phyloP scores from a whole-genome alignment of 225 moss, liverwort and hornwort genomes.

The Anthoceros angustus region DNA sequence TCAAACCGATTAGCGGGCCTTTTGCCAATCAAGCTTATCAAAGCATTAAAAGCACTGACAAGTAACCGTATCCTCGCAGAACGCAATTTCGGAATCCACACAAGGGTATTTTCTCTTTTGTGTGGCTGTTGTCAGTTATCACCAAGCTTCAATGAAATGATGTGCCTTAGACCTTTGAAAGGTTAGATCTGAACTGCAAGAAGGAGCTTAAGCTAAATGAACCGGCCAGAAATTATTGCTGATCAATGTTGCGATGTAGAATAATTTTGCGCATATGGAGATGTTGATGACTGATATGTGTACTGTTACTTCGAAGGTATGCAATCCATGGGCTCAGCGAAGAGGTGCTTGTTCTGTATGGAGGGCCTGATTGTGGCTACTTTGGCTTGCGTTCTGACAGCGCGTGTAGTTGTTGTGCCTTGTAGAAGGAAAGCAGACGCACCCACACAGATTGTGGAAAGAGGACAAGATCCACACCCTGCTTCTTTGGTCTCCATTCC shows the following conservation, averaged over 20 bases:
- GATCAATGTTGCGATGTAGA: background rate
- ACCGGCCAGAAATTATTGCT: background rate
- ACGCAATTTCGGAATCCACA: conserved; percentile 29
- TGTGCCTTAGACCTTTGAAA: conserved; percentile 30
- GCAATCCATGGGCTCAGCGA: no score
- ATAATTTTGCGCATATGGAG: background rate
- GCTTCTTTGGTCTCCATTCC: no score
- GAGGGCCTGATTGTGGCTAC: no score
- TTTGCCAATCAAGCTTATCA: conserved; percentile 27
- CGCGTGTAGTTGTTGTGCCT: no score
- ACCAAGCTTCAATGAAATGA: background rate
- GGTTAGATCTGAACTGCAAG: conserved; percentile 12
- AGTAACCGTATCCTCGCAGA: conserved; percentile 31
- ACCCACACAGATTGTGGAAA: no score
- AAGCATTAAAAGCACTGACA: conserved; percentile 25
- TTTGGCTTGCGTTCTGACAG: no score
- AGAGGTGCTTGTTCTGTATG: no score
- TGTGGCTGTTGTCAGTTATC: background rate
- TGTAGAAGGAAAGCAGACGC: no score
- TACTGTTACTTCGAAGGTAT: conserved; percentile 22
- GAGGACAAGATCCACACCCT: no score
- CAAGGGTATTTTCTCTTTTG: conserved; percentile 15
- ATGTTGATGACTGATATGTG: background rate
- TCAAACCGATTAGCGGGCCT: conserved; percentile 28
- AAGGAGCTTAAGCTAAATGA: no score